Percentiles rank a stretch among this genome's conserved stretches.
phyloP scores from a whole-genome alignment of 106 monocot species.

The Apostasia ramifera region DNA sequence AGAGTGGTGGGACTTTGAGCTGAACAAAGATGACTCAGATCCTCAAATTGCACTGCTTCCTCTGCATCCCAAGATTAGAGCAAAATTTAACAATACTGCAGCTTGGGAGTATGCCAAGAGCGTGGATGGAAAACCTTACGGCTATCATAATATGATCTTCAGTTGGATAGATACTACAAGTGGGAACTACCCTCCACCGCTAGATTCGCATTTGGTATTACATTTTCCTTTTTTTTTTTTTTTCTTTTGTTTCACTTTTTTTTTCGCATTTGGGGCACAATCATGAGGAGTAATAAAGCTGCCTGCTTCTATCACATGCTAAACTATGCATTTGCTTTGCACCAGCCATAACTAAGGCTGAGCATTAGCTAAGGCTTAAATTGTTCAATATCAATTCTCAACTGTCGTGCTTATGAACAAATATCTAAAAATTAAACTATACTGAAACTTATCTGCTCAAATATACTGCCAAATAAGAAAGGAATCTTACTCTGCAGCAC shows the following conservation, averaged over 20 bases:
- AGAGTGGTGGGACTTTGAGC: conserved; percentile 64
- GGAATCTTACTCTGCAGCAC: no score
- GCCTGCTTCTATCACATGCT: no score
- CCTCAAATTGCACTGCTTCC: conserved; percentile 67
- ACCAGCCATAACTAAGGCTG: no score
- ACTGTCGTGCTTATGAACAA: background rate
- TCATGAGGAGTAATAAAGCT: no score
- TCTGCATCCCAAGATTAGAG: conserved; percentile 49
- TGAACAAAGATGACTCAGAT: conserved; percentile 50
- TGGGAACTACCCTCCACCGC: conserved; percentile 50
- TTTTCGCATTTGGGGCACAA: no score
- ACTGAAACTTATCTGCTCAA: no score
- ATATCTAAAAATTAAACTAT: no score
- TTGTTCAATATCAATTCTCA: background rate
- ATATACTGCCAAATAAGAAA: no score
- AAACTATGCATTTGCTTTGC: no score
- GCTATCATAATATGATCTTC: conserved; percentile 77
- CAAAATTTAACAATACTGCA: conserved; percentile 60
- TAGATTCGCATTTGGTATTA: conserved; percentile 61
- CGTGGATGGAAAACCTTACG: conserved; percentile 54
- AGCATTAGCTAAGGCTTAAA: no score
- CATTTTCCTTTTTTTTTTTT: background rate
- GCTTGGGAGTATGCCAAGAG: conserved; percentile 70
- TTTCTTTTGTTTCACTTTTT: no score
- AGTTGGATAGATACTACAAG: conserved; percentile 73